Conservation (phyloP, 2,329 filamentous ascomycete genomes). For the Leptosphaerulina australis region DNA sequence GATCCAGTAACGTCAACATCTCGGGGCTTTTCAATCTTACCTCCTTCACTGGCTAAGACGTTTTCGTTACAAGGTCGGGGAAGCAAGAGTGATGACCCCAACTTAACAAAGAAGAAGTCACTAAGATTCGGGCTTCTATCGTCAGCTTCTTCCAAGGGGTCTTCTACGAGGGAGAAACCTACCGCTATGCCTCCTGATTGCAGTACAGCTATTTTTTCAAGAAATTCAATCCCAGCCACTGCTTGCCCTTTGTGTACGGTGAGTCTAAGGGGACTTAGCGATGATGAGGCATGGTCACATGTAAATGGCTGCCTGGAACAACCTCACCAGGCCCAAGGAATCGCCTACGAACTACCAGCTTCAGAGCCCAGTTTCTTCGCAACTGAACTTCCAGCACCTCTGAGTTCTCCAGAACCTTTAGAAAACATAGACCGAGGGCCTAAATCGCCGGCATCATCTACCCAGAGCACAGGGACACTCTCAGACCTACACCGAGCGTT, state of each 20-base stretch:
- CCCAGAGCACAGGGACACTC: not conserved
- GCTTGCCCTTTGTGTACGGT: conserved; percentile 1
- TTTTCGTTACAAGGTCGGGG: conserved; percentile 6
- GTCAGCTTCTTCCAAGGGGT: not conserved
- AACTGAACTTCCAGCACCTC: conserved; percentile 4
- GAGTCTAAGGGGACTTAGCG: not conserved
- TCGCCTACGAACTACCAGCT: conserved; percentile 3
- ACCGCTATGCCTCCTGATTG: too few relatives aligned
- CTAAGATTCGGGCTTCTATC: not conserved
- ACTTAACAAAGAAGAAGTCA: conserved; percentile 3
- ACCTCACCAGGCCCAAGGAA: too few relatives aligned
- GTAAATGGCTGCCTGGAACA: conserved; percentile 1
- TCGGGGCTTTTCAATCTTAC: not conserved
- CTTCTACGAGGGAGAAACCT: not conserved
- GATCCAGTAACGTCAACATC: not conserved
- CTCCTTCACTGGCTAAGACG: conserved; percentile 1
- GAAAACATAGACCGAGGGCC: not conserved
- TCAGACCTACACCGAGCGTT: conserved; percentile 7
- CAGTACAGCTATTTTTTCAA: not conserved
- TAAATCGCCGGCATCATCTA: not conserved
- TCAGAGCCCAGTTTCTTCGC: not conserved
- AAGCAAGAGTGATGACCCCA: conserved; percentile 9
- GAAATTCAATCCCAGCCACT: not conserved
- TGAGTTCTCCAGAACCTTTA: not conserved
- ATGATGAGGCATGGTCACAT: not conserved